phyloP scores from a whole-genome alignment of 2,329 filamentous ascomycete species.

The Microsporum ferrugineum region DNA sequence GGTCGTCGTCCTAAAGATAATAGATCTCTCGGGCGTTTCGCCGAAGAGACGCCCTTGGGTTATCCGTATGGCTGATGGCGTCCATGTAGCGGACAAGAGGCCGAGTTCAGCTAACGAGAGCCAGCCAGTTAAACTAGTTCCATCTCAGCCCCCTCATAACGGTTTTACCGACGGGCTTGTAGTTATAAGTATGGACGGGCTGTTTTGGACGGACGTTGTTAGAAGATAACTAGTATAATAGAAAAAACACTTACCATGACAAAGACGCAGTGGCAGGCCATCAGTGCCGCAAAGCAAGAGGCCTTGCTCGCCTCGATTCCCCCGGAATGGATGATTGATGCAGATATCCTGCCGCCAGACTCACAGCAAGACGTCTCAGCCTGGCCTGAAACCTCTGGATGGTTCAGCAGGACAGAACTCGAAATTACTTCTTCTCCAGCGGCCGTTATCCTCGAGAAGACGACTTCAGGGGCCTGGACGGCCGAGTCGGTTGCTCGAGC shows the following conservation, averaged over 20 bases:
- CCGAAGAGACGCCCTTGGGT: background rate
- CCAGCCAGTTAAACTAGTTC: background rate
- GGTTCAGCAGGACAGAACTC: constrained; percentile 14
- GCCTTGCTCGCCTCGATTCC: constrained; percentile 30
- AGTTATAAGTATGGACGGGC: too few species aligned
- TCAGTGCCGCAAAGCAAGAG: constrained; percentile 31
- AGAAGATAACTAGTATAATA: too few species aligned
- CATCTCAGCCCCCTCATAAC: background rate
- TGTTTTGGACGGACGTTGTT: too few species aligned
- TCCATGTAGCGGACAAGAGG: background rate
- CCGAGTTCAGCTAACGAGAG: background rate
- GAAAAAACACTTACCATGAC: background rate
- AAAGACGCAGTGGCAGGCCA: constrained; percentile 19
- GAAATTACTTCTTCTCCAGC: constrained; percentile 12
- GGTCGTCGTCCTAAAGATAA: background rate
- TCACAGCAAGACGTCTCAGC: constrained; percentile 11
- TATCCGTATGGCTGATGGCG: background rate
- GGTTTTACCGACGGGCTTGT: background rate
- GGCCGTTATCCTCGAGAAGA: constrained; percentile 12
- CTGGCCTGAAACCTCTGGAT: constrained; percentile 13
- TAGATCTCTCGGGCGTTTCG: background rate
- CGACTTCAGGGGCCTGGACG: constrained; percentile 14
- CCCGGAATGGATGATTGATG: constrained; percentile 29
- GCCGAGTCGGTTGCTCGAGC: constrained; percentile 13
- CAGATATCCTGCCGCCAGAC: constrained; percentile 10